Evolutionary conservation across 352 stramenopile genomes (phyloP), one percentile per base, ranked within the genome.

Genomic region (Phytophthora hibernalis): DNA sequence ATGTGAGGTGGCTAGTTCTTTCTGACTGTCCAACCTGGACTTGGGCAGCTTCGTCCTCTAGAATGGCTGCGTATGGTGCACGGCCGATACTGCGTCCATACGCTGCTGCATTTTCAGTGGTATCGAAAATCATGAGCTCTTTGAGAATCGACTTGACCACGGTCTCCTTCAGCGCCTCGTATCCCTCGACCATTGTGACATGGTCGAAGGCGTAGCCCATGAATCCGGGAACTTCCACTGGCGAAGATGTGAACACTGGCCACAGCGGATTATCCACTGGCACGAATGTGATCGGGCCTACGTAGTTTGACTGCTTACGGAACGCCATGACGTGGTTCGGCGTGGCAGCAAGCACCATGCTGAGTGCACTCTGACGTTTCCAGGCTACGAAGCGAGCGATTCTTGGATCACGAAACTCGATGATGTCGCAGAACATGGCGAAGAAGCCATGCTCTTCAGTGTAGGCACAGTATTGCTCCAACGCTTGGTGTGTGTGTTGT

Each of bases 121-220:
- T 88, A 54, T 89, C 80, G 43, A 94, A 92, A 15, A 91, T 68
- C 75, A 91, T 85, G 54, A 92, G 78, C 31, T 92, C 80, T 33
- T 89, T 90, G 31, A 92, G 55, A 49, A 91, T 92, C 5, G 80
- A 88, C 51, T 90, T 91, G 48, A 86, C 72, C 20, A 93, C 83
- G 0, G 83, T 89, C 31, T 88, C 65, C 15, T 89, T 81, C 16
- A 92, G 70, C 10, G 62, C 54, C 22, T 92, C 79, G 54, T 88
- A 91, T 2, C 83, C 83, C 1, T 68, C 57, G 2, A 85, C 68
- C 62, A 92, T 82, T 18, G 63, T 72, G 9, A 87, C 76, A 37
- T 88, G 79, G 52, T 94, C 80, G 47, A 90, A 91, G 0, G 82
- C 82, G 54, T 94, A 94, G 10, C 85, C 82, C n/a, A 91, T 61